Percentiles rank a stretch among this genome's conserved stretches.
These are phyloP conservation scores for Neopestalotiopsis clavispora DNA, from an alignment of 2,329 filamentous ascomycete species.

Conservation along the genomic window DNA sequence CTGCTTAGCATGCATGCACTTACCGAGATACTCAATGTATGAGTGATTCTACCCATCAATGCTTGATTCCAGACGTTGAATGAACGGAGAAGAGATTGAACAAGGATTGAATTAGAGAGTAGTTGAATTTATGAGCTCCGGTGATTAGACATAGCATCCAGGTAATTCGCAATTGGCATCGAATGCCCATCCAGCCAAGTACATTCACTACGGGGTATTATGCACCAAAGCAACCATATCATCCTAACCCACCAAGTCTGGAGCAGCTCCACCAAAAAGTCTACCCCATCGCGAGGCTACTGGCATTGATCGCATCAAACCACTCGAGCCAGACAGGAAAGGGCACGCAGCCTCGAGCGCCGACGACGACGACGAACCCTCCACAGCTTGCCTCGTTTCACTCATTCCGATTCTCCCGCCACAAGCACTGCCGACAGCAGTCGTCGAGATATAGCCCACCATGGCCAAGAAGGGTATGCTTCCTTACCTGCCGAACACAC, in stretches of 20 bases:
- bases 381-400: neutral
- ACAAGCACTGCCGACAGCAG: neutral
- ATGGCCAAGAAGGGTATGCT: conserved; percentile 24
- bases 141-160: no score
- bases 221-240: neutral
- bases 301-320: neutral
- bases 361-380: neutral
- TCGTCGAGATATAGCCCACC: conserved; percentile 7
- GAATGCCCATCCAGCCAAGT: neutral
- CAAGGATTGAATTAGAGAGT: no score
- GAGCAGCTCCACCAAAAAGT: conserved; percentile 22
- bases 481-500: neutral
- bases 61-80: no score
- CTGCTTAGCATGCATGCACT: neutral
- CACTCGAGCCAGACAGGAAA: neutral
- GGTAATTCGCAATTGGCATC: no score
- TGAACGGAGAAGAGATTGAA: no score
- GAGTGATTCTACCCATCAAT: no score
- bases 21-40: neutral
- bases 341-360: conserved; percentile 3
- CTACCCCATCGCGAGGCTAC: conserved; percentile 7
- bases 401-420: neutral
- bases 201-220: neutral
- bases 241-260: neutral
- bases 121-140: no score